phyloP scores from a whole-genome alignment of 2,329 filamentous ascomycete species.

The Apiospora marii region DNA sequence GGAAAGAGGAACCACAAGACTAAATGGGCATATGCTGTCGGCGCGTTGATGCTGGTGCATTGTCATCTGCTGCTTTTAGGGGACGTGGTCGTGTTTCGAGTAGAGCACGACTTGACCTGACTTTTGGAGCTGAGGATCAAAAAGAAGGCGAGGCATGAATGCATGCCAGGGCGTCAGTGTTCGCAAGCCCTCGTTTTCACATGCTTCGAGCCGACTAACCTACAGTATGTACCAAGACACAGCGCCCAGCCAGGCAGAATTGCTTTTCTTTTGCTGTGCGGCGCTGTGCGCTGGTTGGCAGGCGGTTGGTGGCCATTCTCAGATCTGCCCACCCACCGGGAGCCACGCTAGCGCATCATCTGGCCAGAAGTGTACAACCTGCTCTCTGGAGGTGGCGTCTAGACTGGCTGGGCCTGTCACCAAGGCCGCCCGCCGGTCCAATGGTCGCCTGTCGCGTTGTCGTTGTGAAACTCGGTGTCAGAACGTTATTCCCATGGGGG shows the following conservation, averaged over 20 bases:
- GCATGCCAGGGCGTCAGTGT: not conserved
- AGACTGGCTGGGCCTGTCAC: constrained; percentile 10
- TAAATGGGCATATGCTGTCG: constrained; percentile 2
- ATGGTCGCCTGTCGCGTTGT: constrained; percentile 12
- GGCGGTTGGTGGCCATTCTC: constrained; percentile 7
- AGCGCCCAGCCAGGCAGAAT: not conserved
- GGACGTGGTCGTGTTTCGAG: not conserved
- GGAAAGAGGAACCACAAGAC: constrained; percentile 4
- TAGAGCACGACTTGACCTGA: not conserved
- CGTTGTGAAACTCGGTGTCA: constrained; percentile 13
- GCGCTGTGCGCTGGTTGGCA: not conserved
- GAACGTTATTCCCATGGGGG: constrained; percentile 19
- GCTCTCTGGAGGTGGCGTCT: not conserved
- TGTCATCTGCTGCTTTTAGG: constrained; percentile 10
- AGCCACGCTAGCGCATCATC: constrained; percentile 11
- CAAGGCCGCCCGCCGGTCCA: not conserved
- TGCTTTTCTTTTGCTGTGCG: constrained; percentile 5
- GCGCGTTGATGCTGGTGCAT: not conserved
- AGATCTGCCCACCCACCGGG: not conserved
- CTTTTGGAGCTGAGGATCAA: not conserved
- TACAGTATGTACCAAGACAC: constrained; percentile 2
- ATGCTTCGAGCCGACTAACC: not conserved
- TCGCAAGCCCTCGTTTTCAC: constrained; percentile 15
- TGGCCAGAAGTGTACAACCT: constrained; percentile 10
- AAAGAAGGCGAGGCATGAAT: constrained; percentile 3